Base-by-base conservation (phyloP, 2,329 filamentous ascomycete genomes). In the Diaporthe vaccinii region DNA sequence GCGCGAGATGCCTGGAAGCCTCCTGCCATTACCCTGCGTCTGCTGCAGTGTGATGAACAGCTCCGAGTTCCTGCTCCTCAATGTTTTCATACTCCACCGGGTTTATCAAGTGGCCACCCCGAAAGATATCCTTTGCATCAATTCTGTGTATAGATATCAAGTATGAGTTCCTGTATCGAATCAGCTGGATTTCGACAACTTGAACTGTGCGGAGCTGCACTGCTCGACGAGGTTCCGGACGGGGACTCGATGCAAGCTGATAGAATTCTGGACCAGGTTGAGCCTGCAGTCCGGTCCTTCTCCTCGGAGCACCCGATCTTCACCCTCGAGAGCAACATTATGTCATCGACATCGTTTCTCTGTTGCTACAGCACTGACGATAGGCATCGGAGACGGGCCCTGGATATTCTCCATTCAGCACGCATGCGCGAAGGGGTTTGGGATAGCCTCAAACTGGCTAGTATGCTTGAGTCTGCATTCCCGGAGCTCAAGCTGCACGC, bases 211-310 rank as follows among this genome's bases (percentile, higher is more conserved):
- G 36, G 15, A 44, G 3, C 15, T 15, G 41, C 12, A 44, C 4
- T 44, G 34, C 58, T 61, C 58, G 36, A 61, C 3, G 58, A 61
- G 58, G 58, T 61, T 14, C 58, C 58, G 28, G 55, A 58, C 31
- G 55, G 55, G n/a, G 39, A 62, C 25, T 6, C 36, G 10, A 17
- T 28, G 22, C 58, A 62, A 3, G 22, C 36, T 28, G 36, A 44
- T 9, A 4, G 36, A 4, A 28, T 62, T 12, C n/a, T 62, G 3
- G 5, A 41, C 14, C 58, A 62, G 25, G 58, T 36, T 14, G 36
- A 44, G 58, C 17, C 28, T 28, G 58, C 44, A 10, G 6, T 62
- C 14, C 22, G 5, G 36, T 62, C 36, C 1, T 41, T 41, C 7
- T 14, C 36, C 36, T 62, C 58, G 3, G 41, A 20, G 14, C 36